These are phyloP conservation scores for Plectosphaerella plurivora DNA, from an alignment of 2,329 filamentous ascomycete genomes.

Conservation along the genomic window DNA sequence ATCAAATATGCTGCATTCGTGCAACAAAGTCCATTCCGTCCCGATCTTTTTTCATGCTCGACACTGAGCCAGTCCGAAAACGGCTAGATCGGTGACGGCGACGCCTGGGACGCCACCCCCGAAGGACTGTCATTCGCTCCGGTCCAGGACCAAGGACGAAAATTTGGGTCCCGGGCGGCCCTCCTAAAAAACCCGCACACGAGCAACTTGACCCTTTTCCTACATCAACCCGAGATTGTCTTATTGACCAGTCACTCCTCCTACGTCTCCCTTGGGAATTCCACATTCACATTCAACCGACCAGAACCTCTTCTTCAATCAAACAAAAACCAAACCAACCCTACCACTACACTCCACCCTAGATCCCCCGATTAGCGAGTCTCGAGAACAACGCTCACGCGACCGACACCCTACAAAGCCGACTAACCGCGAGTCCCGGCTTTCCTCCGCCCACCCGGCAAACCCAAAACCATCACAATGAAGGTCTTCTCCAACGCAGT, in stretches of 20 bases:
- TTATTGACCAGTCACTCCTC: background rate
- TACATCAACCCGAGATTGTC: background rate
- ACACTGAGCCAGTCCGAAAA: conserved; percentile 3
- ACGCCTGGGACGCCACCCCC: conserved; percentile 4
- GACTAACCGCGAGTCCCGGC: background rate
- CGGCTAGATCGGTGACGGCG: conserved; percentile 7
- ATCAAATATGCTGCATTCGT: conserved; percentile 7
- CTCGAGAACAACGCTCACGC: background rate
- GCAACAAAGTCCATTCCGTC: background rate
- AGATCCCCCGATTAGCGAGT: background rate
- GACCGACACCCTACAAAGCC: background rate
- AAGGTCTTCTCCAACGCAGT: conserved; percentile 90
- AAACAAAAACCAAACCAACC: background rate
- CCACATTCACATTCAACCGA: background rate
- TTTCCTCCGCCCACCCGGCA: background rate
- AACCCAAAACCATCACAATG: conserved; percentile 50
- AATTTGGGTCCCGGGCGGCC: conserved; percentile 4
- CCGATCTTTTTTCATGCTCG: conserved; percentile 5
- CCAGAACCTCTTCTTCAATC: background rate
- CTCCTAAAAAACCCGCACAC: conserved; percentile 16
- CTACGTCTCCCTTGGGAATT: background rate
- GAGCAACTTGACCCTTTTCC: conserved; percentile 5
- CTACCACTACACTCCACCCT: background rate
- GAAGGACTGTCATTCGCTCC: conserved; percentile 9
- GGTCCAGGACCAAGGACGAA: conserved; percentile 6